Percentiles rank a stretch among this genome's conserved stretches.
Evolutionary conservation across 306 rosid genomes (phyloP).

Genomic region (Sicyos edulis): DNA sequence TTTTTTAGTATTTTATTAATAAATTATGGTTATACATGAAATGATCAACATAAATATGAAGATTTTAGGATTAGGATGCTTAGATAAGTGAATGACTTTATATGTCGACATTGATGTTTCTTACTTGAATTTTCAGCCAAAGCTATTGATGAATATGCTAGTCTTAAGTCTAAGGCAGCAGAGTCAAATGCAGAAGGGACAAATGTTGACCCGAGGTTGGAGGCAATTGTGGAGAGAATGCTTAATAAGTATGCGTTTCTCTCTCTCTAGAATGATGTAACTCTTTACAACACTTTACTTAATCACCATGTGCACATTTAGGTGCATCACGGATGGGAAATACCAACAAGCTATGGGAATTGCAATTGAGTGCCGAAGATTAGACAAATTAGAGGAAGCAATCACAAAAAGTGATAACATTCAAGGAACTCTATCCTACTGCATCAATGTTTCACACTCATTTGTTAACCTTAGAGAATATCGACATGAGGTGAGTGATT

Average conservation of each 20-base stretch:
- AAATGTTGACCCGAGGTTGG: constrained; percentile 78
- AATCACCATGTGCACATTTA: constrained; percentile 27
- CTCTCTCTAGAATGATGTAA: neutral
- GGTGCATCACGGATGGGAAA: constrained; percentile 91
- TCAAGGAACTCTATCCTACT: constrained; percentile 86
- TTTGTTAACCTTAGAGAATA: constrained; percentile 90
- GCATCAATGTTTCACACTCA: constrained; percentile 82
- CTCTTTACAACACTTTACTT: constrained; percentile 5
- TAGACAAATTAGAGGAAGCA: constrained; percentile 98
- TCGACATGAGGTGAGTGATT: constrained; percentile 64
- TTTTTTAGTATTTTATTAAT: neutral
- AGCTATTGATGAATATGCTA: constrained; percentile 94
- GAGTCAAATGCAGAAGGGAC: constrained; percentile 56
- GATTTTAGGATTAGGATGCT: neutral
- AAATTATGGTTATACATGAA: neutral
- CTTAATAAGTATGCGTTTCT: constrained; percentile 68
- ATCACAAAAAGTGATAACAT: constrained; percentile 86
- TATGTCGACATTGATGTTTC: neutral
- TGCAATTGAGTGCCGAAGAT: constrained; percentile 93
- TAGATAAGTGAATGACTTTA: neutral
- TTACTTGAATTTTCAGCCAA: constrained; percentile 63
- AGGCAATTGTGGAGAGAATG: constrained; percentile 95
- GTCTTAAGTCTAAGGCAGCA: constrained; percentile 69
- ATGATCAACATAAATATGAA: neutral
- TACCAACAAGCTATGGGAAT: constrained; percentile 98